A percentile compares a stretch with the other conserved stretches of the same genome.
phyloP scores from a whole-genome alignment of 106 monocot genomes.

The Dioscorea alata region DNA sequence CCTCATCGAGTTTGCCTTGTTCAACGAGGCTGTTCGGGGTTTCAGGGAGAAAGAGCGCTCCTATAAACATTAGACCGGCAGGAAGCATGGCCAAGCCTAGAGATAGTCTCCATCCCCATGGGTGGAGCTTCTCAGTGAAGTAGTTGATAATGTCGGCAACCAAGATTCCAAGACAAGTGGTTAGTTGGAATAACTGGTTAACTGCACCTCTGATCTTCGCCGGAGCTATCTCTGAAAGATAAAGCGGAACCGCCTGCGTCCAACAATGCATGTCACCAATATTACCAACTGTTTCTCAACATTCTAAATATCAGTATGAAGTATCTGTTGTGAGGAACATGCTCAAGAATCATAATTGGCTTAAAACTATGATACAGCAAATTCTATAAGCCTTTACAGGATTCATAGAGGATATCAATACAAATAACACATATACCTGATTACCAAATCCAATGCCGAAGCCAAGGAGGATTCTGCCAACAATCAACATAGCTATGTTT shows the following conservation, averaged over 20 bases:
- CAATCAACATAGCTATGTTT: slow-evolving; percentile 50
- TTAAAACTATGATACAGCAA: too few species aligned
- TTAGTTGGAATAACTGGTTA: slow-evolving; percentile 62
- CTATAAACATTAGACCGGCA: slow-evolving; percentile 53
- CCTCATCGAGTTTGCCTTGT: slow-evolving; percentile 37
- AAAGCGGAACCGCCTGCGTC: slow-evolving; percentile 60
- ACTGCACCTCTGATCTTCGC: slow-evolving; percentile 52
- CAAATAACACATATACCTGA: slow-evolving; percentile 16
- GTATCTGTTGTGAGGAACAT: too few species aligned
- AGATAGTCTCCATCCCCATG: slow-evolving; percentile 74
- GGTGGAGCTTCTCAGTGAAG: slow-evolving; percentile 50
- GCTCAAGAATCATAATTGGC: too few species aligned
- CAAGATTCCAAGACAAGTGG: slow-evolving; percentile 40
- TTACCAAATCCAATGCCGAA: slow-evolving; percentile 56
- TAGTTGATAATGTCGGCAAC: slow-evolving; percentile 60
- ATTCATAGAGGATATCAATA: too few species aligned
- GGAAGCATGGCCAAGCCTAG: slow-evolving; percentile 50
- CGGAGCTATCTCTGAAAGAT: slow-evolving; percentile 65
- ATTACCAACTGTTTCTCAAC: background rate
- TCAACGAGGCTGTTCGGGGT: slow-evolving; percentile 58
- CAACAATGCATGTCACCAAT: background rate
- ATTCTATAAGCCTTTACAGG: too few species aligned
- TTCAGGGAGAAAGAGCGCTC: slow-evolving; percentile 39
- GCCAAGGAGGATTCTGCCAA: slow-evolving; percentile 51
- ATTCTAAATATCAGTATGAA: too few species aligned